Base-by-base conservation (phyloP, 129 eudicot species). In the Chrysanthemum makinoi region DNA sequence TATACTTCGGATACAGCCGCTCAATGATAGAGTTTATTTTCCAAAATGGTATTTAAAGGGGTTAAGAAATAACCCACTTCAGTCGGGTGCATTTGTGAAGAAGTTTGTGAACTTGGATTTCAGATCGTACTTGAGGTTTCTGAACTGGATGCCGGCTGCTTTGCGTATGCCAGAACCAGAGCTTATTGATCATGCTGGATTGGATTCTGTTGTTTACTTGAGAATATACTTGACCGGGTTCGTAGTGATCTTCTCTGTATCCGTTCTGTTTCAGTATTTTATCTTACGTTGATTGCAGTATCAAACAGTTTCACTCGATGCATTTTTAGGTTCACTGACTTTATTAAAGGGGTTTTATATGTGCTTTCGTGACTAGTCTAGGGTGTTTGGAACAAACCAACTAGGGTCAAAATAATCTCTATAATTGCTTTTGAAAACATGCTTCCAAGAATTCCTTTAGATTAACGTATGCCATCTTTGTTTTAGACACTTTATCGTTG, bases 11-110 rank as follows among this genome's bases (percentile, higher is more conserved):
- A 80, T 92, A n/a, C 98, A 92, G 71, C 98, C 98, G 10, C 2
- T 92, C 56, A 92, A 92, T 13, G 98, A 92, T 33, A 75, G 98
- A 62, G 91, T 92, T 10, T 92, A 92, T 76, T 89, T 88, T 50
- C 98, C 98, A 44, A 92, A 92, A 86, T 92, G 98, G 98, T 89
- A 92, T 54, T 75, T 92, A 33, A 89, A 79, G 77, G 89, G 98
- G 62, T 80, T 92, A 73, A 86, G 96, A 62, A 79, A 54, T 72
- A 78, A 88, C 60, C 96, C 98, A 2, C 39, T 75, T 79, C 82
- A 81, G 63, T 72, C 96, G 0, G 96, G 96, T 18, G 87, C 86
- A 20, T 77, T 88, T 74, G 93, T 85, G 19, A 69, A 68, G 20
- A 86, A 86, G 76, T 66, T 88, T 81, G 91, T 92, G 56, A 92